Base-by-base conservation (phyloP, 2,329 filamentous ascomycete species). In the Sporothrix dimorphospora region DNA sequence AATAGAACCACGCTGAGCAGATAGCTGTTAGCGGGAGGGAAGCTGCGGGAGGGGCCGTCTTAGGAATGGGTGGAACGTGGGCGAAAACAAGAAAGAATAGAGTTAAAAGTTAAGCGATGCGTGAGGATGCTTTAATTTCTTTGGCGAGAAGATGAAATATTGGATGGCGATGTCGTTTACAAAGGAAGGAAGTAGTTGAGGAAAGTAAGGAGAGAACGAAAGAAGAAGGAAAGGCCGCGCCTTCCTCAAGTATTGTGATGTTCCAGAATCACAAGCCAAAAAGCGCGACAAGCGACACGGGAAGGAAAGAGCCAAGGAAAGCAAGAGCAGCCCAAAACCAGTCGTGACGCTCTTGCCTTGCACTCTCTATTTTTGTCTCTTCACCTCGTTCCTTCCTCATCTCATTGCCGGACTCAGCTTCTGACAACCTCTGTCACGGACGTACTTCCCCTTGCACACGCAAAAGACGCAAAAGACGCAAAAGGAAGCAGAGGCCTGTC, bases 261-360 rank as follows among this genome's bases (percentile, higher is more conserved):
- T 40, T 49, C 27, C 47, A 40, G 30, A 68, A 68, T 68, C 66
- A 68, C 66, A 68, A 68, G 66, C 66, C 47, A 68, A 67, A 67
- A 67, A 67, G 6, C 19, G 7, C 24, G 5, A 66, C 40, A 66
- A 49, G 38, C 40, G 45, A 51, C 24, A 47, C 53, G 27, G 27
- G 57, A 9, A 6, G n/a, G 57, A 24, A 42, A 63, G 34, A 63
- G 34, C 57, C 57, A 63, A 63, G 57, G n/a, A 16, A 63, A 34
- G 47, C 19, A 51, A 30, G 45, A 53, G n/a, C 65, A n/a, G 7
- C 2, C 21, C 63, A 65, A 8, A 24, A 9, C 61, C 63, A 51
- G 49, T 21, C 66, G 30, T 11, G 47, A 38, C 21, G 21, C 3
- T 63, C 61, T 9, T 65, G 40, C 24, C 61, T 47, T 30, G 61